Evolutionary conservation across 2,329 filamentous ascomycete species (phyloP).

Genomic region (Rugonectria rugulosa): DNA sequence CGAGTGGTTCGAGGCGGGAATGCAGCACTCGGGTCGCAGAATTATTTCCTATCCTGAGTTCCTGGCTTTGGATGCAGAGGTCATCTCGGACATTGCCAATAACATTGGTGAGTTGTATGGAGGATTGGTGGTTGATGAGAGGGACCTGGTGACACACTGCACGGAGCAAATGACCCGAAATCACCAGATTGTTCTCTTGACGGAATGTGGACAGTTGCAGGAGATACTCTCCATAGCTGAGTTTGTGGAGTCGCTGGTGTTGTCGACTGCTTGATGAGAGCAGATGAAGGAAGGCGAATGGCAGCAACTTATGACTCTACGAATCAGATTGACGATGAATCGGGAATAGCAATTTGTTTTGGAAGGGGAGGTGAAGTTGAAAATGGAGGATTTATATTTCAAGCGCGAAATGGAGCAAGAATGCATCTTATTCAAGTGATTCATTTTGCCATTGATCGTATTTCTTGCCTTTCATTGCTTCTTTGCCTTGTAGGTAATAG

Average conservation of each 20-base stretch:
- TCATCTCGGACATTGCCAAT: slow-evolving; percentile 20
- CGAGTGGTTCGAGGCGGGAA: slow-evolving; percentile 35
- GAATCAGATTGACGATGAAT: too few relatives aligned
- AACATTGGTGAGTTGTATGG: slow-evolving; percentile 25
- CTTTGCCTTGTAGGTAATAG: too few relatives aligned
- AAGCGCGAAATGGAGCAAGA: too few relatives aligned
- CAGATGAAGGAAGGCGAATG: too few relatives aligned
- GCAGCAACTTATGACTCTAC: too few relatives aligned
- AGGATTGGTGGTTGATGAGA: slow-evolving; percentile 17
- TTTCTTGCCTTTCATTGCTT: too few relatives aligned
- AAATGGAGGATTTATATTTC: too few relatives aligned
- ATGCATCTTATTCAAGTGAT: too few relatives aligned
- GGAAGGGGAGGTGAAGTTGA: too few relatives aligned
- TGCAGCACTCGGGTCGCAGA: neutral
- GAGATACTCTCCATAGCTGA: slow-evolving; percentile 19
- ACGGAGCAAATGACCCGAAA: slow-evolving; percentile 23
- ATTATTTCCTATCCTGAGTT: slow-evolving; percentile 30
- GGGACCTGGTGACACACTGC: neutral
- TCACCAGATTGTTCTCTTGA: slow-evolving; percentile 25
- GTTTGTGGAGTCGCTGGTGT: slow-evolving; percentile 24
- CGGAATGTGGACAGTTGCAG: slow-evolving; percentile 19
- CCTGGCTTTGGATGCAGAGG: slow-evolving; percentile 23
- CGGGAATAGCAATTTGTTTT: too few relatives aligned
- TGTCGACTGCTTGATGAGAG: neutral
- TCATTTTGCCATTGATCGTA: too few relatives aligned